Base-by-base conservation (phyloP, 164 flowering plant species). In the Aristolochia contorta region DNA sequence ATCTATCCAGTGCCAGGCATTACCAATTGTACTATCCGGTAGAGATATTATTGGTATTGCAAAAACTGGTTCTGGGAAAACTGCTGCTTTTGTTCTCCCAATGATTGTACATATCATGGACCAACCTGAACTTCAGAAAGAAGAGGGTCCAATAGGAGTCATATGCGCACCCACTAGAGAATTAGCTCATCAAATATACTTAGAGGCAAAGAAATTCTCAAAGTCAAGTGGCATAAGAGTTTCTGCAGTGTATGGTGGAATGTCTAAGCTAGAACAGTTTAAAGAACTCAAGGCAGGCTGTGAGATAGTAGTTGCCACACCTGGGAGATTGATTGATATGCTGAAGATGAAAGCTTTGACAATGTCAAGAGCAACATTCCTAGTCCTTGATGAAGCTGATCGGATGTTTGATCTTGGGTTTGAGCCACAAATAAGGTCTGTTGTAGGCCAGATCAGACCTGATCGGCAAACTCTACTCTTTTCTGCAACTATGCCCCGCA, bases 331-430 rank as follows among this genome's bases (percentile, higher is more conserved):
- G 79, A 93, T 87, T 69, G 99, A 93, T 74, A 72, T 93, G 97
- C 71, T 90, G 50, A 90, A 88, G 74, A 90, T 90, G 97, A 93
- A 93, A 74, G 97, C 97, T 13, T 58, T 90, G 64, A 86, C 89
- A 56, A 86, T 88, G 97, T 58, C 51, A 53, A 84, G 91, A 72
- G 87, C 96, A 53, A 91, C 99, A 52, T 94, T 86, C 67, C 68
- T 94, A 41, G 93, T 89, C 47, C 96, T 94, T 64, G 99, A 94
- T 76, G 99, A 94, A 67, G 99, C 99, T 60, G 99, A 94, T 77
- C 65, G 96, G 57, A 88, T 91, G 99, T 91, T 94, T 80, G 99
- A 94, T 72, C 93, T 91, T 57, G 99, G 99, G 20, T 94, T 94
- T 74, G 99, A 94, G 77, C 96, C 96, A 32, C 96, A 94, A 56